Percentiles rank a stretch among this genome's conserved stretches.
These are phyloP conservation scores for Escovopsis sp. DNA, from an alignment of 2,329 filamentous ascomycete species.

Conservation along the genomic window DNA sequence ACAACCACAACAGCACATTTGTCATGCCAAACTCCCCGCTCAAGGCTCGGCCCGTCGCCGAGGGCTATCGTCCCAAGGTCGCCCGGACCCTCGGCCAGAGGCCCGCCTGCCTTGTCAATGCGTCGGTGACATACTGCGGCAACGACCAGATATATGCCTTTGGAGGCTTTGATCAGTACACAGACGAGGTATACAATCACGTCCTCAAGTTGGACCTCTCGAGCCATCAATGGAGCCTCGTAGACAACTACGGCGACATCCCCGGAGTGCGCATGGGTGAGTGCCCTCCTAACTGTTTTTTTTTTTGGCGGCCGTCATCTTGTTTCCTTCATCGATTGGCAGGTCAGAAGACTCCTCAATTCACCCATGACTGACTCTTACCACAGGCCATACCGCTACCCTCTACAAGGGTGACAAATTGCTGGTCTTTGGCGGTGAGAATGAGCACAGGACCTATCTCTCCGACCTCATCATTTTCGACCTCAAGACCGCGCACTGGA, in stretches of 20 bases:
- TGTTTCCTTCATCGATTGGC: too few relatives aligned
- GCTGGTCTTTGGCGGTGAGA: conserved; percentile 95
- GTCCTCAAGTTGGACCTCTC: conserved; percentile 78
- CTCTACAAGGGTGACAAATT: conserved; percentile 89
- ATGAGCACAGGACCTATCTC: conserved; percentile 90
- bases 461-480: conserved; percentile 95
- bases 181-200: conserved; percentile 98
- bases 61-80: conserved; percentile 74
- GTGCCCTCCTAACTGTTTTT: conserved; percentile 25
- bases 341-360: not conserved
- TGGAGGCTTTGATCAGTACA: conserved; percentile 96
- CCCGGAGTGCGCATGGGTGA: conserved; percentile 97
- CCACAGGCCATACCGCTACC: conserved; percentile 79
- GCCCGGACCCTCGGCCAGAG: conserved; percentile 64
- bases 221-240: conserved; percentile 83
- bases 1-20: conserved; percentile 54
- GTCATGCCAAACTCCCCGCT: conserved; percentile 79
- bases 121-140: conserved; percentile 95
- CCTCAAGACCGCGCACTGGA: conserved; percentile 88
- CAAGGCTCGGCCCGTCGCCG: conserved; percentile 47
- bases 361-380: conserved; percentile 1
- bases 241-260: conserved; percentile 98
- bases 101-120: conserved; percentile 91
- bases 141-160: conserved; percentile 98
- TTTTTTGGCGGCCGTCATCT: too few relatives aligned